Conservation (phyloP, 495 filamentous ascomycete genomes). For the Lasiosphaeria hispida region DNA sequence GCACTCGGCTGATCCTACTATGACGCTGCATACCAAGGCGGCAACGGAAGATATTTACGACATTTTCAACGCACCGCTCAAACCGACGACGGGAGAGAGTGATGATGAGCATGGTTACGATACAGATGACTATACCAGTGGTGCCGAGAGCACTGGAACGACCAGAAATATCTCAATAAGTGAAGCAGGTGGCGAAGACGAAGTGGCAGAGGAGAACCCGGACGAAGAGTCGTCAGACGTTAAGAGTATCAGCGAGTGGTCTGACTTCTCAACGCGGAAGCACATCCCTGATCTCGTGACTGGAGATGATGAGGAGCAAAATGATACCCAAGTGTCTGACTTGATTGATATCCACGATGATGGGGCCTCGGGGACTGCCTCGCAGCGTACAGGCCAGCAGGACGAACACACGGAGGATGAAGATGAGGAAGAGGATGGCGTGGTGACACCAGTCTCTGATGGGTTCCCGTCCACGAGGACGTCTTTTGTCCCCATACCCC, state of each 20-base stretch:
- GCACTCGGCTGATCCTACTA: conserved; percentile 72
- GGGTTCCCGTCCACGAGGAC: conserved; percentile 44
- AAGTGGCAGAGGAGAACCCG: conserved; percentile 43
- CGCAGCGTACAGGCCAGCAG: conserved; percentile 5
- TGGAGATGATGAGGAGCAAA: conserved; percentile 21
- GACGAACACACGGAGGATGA: conserved; percentile 23
- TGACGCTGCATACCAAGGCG: conserved; percentile 93
- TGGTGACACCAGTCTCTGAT: conserved; percentile 22
- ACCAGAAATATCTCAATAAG: conserved; percentile 58
- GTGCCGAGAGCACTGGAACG: conserved; percentile 74
- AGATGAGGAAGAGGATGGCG: conserved; percentile 38
- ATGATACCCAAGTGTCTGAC: conserved; percentile 30
- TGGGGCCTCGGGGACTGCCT: neutral
- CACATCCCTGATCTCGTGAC: conserved; percentile 55
- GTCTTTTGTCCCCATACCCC: conserved; percentile 64
- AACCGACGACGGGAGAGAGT: conserved; percentile 51
- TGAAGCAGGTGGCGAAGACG: conserved; percentile 38
- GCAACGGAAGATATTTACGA: conserved; percentile 97
- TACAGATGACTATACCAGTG: conserved; percentile 78
- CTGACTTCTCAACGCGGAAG: conserved; percentile 74
- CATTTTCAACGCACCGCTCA: conserved; percentile 89
- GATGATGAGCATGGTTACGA: conserved; percentile 65
- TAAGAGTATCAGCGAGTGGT: conserved; percentile 79
- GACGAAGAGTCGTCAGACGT: conserved; percentile 51
- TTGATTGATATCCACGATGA: conserved; percentile 33